Evolutionary conservation across 768 basidiomycete genomes (phyloP).

Genomic region (Boletus rubropictus): DNA sequence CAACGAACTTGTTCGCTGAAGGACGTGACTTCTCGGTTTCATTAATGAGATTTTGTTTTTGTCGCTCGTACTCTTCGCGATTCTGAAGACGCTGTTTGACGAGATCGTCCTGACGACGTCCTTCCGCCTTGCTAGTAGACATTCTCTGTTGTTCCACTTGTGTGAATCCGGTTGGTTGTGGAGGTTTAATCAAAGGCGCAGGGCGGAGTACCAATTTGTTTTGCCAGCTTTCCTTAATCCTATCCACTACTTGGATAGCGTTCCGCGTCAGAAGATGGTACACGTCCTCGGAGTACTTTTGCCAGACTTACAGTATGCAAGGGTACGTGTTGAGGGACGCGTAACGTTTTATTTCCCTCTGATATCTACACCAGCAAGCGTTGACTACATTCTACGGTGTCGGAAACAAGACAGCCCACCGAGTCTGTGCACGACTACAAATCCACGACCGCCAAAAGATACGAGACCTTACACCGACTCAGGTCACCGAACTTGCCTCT

Average conservation of each 20-base stretch:
- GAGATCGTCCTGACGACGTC: constrained; percentile 81
- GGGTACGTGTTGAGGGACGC: constrained; percentile 45
- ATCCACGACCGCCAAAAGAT: constrained; percentile 85
- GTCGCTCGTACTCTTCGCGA: constrained; percentile 76
- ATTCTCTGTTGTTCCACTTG: constrained; percentile 36
- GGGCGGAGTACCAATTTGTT: constrained; percentile 25
- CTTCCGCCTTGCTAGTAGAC: constrained; percentile 74
- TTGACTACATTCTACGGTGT: constrained; percentile 87
- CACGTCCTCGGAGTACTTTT: constrained; percentile 84
- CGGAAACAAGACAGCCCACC: constrained; percentile 65
- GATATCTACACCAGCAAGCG: constrained; percentile 57
- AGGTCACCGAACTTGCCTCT: constrained; percentile 88
- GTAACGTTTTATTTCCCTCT: not conserved
- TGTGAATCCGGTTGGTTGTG: constrained; percentile 4
- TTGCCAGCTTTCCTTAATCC: not conserved
- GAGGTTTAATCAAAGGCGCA: not conserved
- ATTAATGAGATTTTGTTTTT: constrained; percentile 73
- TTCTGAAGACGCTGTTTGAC: constrained; percentile 75
- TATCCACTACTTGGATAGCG: not conserved
- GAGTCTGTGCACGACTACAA: constrained; percentile 86
- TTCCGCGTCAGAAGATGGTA: constrained; percentile 46
- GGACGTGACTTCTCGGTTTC: constrained; percentile 93
- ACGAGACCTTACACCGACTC: constrained; percentile 73
- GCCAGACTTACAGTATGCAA: constrained; percentile 68
- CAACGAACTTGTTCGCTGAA: constrained; percentile 83